Conservation (phyloP, 2,329 filamentous ascomycete genomes). For the Penicillium sumatraense region DNA sequence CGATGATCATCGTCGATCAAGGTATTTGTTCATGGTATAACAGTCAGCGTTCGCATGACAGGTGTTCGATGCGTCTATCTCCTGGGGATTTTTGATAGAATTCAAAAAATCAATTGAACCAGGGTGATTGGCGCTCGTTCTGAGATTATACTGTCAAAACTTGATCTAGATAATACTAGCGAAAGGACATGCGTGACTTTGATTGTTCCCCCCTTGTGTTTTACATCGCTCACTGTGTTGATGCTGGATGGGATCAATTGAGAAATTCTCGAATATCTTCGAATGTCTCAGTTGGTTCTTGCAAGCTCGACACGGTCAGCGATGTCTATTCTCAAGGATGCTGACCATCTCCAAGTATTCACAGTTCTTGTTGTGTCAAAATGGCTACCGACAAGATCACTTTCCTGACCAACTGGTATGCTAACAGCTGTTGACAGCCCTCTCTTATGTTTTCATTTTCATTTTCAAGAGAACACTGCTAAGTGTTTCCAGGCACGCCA, state of each 20-base stretch:
- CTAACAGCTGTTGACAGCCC: slow-evolving; percentile 18
- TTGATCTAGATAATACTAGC: slow-evolving; percentile 88
- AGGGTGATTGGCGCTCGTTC: slow-evolving; percentile 51
- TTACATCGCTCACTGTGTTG: slow-evolving; percentile 14
- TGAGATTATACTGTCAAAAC: slow-evolving; percentile 81
- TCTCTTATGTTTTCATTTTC: slow-evolving; percentile 1
- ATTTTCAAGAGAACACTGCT: slow-evolving; percentile 24
- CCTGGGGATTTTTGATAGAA: no score
- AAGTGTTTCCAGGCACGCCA: slow-evolving; percentile 68
- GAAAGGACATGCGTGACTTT: slow-evolving; percentile 82
- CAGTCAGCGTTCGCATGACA: slow-evolving; percentile 49
- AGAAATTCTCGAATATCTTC: neutral
- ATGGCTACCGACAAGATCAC: slow-evolving; percentile 87
- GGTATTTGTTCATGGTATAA: slow-evolving; percentile 48
- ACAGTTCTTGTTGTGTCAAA: slow-evolving; percentile 44
- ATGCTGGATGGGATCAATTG: slow-evolving; percentile 1
- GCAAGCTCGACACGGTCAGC: slow-evolving; percentile 8
- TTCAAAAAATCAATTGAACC: no score
- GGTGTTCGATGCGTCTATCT: slow-evolving; percentile 43
- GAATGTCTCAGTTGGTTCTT: neutral
- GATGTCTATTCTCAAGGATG: slow-evolving; percentile 28
- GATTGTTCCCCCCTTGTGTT: slow-evolving; percentile 41
- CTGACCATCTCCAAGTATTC: slow-evolving; percentile 34
- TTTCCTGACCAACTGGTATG: slow-evolving; percentile 81
- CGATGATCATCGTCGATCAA: slow-evolving; percentile 44